Conservation (phyloP, 257 asterid species). For the Solanum rostratum region DNA sequence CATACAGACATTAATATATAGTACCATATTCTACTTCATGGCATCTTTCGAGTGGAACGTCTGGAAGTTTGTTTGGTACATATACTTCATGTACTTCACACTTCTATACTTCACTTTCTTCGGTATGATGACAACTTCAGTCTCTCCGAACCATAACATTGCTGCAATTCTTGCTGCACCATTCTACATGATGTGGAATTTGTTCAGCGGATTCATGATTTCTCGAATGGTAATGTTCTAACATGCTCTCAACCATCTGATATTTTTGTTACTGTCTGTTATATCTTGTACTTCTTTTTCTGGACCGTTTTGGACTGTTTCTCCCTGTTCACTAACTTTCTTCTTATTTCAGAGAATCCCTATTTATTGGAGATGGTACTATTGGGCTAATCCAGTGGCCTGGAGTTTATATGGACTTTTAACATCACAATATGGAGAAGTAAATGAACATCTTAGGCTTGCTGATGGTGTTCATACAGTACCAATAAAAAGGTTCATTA, state of each 20-base stretch:
- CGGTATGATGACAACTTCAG: conserved; percentile 80
- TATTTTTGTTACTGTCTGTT: too few species aligned
- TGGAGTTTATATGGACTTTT: conserved; percentile 84
- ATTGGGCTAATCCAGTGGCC: conserved; percentile 82
- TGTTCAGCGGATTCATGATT: conserved; percentile 76
- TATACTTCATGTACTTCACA: conserved; percentile 68
- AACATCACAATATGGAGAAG: conserved; percentile 74
- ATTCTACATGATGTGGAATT: conserved; percentile 76
- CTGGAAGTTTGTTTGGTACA: conserved; percentile 67
- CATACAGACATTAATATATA: conserved; percentile 58
- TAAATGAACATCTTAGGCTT: conserved; percentile 31
- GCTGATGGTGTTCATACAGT: conserved; percentile 37
- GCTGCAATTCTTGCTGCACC: conserved; percentile 77
- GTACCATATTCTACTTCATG: conserved; percentile 70
- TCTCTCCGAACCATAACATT: conserved; percentile 64
- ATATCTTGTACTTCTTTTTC: too few species aligned
- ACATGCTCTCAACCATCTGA: background rate
- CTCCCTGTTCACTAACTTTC: background rate
- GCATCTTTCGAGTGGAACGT: conserved; percentile 65
- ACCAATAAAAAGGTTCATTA: conserved; percentile 45
- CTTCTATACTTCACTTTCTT: conserved; percentile 73
- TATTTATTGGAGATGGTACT: conserved; percentile 96
- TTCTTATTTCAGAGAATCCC: conserved; percentile 58
- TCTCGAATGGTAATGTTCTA: conserved; percentile 36
- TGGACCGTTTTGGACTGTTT: too few species aligned